Conservation (phyloP, 2,329 filamentous ascomycete species). For the Cordyceps javanica region DNA sequence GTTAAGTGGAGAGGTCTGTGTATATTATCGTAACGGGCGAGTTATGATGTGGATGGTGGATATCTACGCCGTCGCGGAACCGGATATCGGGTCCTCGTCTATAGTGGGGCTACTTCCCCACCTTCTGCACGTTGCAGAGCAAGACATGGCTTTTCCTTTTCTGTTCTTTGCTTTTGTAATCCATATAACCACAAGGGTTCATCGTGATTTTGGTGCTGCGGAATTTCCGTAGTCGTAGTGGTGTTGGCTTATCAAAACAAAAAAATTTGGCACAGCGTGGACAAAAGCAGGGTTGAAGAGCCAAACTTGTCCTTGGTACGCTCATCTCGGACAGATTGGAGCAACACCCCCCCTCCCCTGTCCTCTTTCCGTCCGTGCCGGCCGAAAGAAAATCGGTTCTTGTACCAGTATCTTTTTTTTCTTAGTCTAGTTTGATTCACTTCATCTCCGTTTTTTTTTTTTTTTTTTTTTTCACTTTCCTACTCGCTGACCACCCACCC, state of each 20-base stretch:
- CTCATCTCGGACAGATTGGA: not conserved
- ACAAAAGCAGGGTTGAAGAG: not conserved
- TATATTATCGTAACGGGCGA: too few relatives aligned
- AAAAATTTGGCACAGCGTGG: not conserved
- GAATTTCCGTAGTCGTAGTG: too few relatives aligned
- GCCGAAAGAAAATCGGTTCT: not conserved
- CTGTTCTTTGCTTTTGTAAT: too few relatives aligned
- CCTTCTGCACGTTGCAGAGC: conserved; percentile 2
- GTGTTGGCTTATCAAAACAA: not conserved
- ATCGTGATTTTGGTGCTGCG: too few relatives aligned
- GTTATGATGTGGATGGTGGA: not conserved
- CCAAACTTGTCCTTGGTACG: too few relatives aligned
- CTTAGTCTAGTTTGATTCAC: too few relatives aligned
- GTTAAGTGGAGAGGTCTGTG: too few relatives aligned
- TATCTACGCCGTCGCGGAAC: not conserved
- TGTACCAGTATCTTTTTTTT: too few relatives aligned
- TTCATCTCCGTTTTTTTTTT: too few relatives aligned
- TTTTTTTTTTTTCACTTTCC: not conserved
- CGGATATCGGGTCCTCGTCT: conserved; percentile 4
- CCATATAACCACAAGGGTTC: too few relatives aligned
- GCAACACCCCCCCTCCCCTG: too few relatives aligned
- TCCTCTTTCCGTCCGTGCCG: not conserved
- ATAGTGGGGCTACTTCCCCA: not conserved
- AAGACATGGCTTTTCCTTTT: too few relatives aligned
- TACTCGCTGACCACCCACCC: not conserved